These are phyloP conservation scores for Boletus reticulatus DNA, from an alignment of 768 basidiomycete species.

Conservation along the genomic window DNA sequence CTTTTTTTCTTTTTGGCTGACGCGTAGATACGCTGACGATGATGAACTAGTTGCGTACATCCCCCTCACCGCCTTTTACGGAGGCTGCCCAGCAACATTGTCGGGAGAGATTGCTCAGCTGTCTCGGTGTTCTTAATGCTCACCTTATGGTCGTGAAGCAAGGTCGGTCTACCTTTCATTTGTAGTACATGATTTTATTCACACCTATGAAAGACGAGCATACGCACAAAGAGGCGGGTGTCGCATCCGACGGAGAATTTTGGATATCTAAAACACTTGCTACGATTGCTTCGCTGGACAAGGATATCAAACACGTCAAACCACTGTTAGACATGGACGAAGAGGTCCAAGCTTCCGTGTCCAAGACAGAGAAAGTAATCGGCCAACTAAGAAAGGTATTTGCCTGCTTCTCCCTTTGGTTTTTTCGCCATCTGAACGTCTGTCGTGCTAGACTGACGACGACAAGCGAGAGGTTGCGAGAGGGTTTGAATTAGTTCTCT, in stretches of 20 bases:
- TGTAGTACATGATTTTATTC: background rate
- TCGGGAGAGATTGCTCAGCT: conserved; percentile 66
- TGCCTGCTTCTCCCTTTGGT: background rate
- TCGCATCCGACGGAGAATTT: conserved; percentile 69
- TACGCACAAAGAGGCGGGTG: conserved; percentile 52
- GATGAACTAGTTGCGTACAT: conserved; percentile 45
- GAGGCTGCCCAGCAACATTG: conserved; percentile 67
- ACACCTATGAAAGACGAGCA: conserved; percentile 38
- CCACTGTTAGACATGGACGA: conserved; percentile 52
- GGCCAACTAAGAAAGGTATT: conserved; percentile 45
- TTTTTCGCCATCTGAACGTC: background rate
- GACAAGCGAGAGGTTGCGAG: conserved; percentile 37
- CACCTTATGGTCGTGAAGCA: conserved; percentile 51
- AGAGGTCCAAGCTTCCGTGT: conserved; percentile 47
- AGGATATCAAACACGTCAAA: conserved; percentile 66
- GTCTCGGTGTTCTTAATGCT: conserved; percentile 69
- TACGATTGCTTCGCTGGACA: conserved; percentile 55
- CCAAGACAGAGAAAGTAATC: conserved; percentile 43
- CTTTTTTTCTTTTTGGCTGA: background rate
- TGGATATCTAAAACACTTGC: conserved; percentile 72
- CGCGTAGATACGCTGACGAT: background rate
- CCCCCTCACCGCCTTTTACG: conserved; percentile 69
- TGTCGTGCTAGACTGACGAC: conserved; percentile 7
- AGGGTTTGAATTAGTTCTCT: conserved; percentile 70
- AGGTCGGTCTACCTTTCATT: conserved; percentile 35